phyloP scores from a whole-genome alignment of 2,329 filamentous ascomycete species.

The Conoideocrella luteorostrata region DNA sequence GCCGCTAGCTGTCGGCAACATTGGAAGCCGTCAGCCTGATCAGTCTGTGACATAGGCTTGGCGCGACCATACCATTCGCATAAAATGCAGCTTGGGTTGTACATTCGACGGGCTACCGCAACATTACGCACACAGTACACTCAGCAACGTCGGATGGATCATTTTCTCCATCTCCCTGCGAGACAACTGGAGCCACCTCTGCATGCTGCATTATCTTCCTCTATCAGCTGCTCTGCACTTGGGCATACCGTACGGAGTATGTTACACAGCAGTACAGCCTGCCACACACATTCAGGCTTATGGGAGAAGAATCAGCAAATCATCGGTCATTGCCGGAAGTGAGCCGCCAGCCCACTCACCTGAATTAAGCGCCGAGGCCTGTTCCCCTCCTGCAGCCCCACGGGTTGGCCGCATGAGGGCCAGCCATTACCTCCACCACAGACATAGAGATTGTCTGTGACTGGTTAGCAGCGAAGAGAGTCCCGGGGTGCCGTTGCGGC shows the following conservation, averaged over 20 bases:
- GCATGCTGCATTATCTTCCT: no score
- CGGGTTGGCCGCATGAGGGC: conserved; percentile 19
- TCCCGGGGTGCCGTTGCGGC: not conserved
- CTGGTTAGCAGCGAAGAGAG: conserved; percentile 9
- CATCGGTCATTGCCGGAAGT: conserved; percentile 36
- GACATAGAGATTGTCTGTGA: conserved; percentile 10
- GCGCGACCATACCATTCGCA: no score
- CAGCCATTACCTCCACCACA: conserved; percentile 16
- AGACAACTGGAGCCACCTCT: no score
- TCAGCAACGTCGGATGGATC: not conserved
- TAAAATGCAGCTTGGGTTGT: no score
- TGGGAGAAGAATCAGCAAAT: no score
- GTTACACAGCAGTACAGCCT: no score
- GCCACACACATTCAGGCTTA: no score
- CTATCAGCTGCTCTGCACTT: not conserved
- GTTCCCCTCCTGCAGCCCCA: conserved; percentile 44
- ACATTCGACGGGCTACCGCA: not conserved
- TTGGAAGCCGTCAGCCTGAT: no score
- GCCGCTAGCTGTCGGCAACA: no score
- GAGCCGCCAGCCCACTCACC: conserved; percentile 26
- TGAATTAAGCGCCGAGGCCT: conserved; percentile 52
- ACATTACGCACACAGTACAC: not conserved
- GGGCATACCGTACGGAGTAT: not conserved
- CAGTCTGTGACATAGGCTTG: no score
- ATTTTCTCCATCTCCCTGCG: not conserved